Conservation (phyloP, 2,329 filamentous ascomycete species). For the Tolypocladium sp. region DNA sequence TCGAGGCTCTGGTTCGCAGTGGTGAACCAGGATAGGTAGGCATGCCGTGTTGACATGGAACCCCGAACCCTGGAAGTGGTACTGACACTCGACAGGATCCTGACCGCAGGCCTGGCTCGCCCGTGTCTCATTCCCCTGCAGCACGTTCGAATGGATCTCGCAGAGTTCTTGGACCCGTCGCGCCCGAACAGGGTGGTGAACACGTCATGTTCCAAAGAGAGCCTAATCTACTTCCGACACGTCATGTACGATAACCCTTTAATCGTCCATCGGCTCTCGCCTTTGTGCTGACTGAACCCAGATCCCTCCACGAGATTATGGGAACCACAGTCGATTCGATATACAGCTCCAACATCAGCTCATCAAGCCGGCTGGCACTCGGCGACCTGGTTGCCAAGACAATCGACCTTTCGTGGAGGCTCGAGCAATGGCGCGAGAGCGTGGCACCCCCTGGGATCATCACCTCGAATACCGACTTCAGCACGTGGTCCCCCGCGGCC, state of each 20-base stretch:
- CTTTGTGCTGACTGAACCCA: neutral
- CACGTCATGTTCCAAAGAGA: constrained; percentile 2
- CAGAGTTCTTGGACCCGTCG: neutral
- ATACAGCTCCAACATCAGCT: constrained; percentile 10
- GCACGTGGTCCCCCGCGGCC: neutral
- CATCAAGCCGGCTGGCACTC: constrained; percentile 1
- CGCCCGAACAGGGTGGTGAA: neutral
- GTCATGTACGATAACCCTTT: constrained; percentile 5
- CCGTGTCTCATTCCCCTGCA: constrained; percentile 10
- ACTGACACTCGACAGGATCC: constrained; percentile 5
- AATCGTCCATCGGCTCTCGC: neutral
- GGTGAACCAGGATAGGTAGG: constrained; percentile 18
- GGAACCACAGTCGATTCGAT: constrained; percentile 9
- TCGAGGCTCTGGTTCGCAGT: constrained; percentile 20
- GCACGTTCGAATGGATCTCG: constrained; percentile 5
- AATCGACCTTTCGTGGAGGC: constrained; percentile 8
- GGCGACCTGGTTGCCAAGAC: constrained; percentile 8
- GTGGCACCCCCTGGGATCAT: constrained; percentile 3
- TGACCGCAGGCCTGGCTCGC: constrained; percentile 11
- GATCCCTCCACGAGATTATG: constrained; percentile 11
- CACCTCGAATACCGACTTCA: constrained; percentile 1
- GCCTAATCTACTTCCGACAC: constrained; percentile 9
- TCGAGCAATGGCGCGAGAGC: constrained; percentile 8
- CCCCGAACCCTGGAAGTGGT: neutral
- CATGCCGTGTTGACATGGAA: neutral